A percentile compares a stretch with the other conserved stretches of the same genome.
Evolutionary conservation across 805 yeast genomes (phyloP).

Genomic region (Sporopachydermia lactativora): DNA sequence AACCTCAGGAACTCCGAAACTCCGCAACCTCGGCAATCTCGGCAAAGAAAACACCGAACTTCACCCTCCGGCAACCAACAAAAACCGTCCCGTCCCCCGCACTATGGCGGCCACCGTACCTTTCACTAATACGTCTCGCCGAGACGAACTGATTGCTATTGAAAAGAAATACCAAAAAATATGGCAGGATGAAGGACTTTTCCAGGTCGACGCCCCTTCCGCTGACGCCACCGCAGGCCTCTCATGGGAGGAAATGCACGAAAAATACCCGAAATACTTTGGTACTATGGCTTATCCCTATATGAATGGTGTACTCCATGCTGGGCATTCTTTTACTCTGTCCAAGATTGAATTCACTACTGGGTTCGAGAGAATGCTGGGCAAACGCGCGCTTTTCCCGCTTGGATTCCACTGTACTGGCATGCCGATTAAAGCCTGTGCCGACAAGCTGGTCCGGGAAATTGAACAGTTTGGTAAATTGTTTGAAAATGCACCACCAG

Average conservation of each 20-base stretch:
- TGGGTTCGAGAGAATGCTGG: conserved; percentile 92
- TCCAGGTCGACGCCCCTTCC: conserved; percentile 82
- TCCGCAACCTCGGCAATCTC: no score
- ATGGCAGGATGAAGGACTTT: conserved; percentile 79
- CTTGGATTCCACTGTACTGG: conserved; percentile 99
- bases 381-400: conserved; percentile 86
- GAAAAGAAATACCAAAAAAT: conserved; percentile 77
- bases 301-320: conserved; percentile 97
- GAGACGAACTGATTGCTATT: conserved; percentile 82
- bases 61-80: no score
- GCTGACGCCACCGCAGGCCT: conserved; percentile 46
- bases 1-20: no score
- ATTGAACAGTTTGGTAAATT: conserved; percentile 80
- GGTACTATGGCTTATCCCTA: conserved; percentile 97
- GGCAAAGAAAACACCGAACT: no score
- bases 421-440: conserved; percentile 94
- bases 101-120: background rate
- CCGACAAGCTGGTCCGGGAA: conserved; percentile 90
- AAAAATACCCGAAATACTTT: conserved; percentile 73
- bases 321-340: conserved; percentile 92
- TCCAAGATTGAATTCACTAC: conserved; percentile 86
- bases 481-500: conserved; percentile 37
- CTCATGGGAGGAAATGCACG: conserved; percentile 57
- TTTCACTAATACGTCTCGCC: conserved; percentile 49
- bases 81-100: no score